Percentiles rank a stretch among this genome's conserved stretches.
Conservation (phyloP, 2,329 filamentous ascomycete species). For the Cladophialophora bantiana region DNA sequence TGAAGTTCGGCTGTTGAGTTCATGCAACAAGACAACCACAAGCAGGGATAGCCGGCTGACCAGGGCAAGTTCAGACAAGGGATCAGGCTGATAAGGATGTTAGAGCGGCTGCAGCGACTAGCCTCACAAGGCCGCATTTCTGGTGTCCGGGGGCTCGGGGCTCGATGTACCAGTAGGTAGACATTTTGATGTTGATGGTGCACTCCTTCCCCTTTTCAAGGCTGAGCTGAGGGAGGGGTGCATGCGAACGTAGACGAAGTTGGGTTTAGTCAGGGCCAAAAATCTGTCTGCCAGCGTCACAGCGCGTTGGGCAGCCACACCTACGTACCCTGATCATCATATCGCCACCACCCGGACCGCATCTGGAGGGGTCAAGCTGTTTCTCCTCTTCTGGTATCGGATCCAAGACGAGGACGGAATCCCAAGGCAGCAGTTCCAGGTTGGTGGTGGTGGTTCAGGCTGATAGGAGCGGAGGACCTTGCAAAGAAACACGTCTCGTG, state of each 20-base stretch:
- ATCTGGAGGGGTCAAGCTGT: constrained; percentile 12
- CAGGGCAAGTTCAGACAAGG: constrained; percentile 6
- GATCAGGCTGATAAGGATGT: constrained; percentile 22
- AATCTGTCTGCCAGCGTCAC: constrained; percentile 21
- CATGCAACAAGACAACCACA: constrained; percentile 16
- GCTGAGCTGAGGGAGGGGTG: constrained; percentile 15
- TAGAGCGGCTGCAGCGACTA: constrained; percentile 13
- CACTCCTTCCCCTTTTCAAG: constrained; percentile 4
- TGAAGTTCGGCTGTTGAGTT: constrained; percentile 16
- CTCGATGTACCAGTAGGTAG: constrained; percentile 4
- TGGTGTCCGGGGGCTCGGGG: neutral
- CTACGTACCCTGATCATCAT: constrained; percentile 11
- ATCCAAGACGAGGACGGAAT: neutral
- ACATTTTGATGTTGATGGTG: constrained; percentile 8
- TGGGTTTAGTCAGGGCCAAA: constrained; percentile 33
- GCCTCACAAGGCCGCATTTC: constrained; percentile 6
- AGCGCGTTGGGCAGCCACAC: constrained; percentile 32
- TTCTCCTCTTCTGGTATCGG: constrained; percentile 1
- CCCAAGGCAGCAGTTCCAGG: neutral
- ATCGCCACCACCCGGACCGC: constrained; percentile 23
- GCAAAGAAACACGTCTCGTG: neutral
- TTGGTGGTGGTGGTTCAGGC: constrained; percentile 2
- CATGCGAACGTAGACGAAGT: constrained; percentile 5
- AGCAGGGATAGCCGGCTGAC: constrained; percentile 9
- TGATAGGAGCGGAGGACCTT: neutral